A percentile compares a stretch with the other conserved stretches of the same genome.
phyloP scores from a whole-genome alignment of 2,329 filamentous ascomycete species.

The Clonostachys chloroleuca region DNA sequence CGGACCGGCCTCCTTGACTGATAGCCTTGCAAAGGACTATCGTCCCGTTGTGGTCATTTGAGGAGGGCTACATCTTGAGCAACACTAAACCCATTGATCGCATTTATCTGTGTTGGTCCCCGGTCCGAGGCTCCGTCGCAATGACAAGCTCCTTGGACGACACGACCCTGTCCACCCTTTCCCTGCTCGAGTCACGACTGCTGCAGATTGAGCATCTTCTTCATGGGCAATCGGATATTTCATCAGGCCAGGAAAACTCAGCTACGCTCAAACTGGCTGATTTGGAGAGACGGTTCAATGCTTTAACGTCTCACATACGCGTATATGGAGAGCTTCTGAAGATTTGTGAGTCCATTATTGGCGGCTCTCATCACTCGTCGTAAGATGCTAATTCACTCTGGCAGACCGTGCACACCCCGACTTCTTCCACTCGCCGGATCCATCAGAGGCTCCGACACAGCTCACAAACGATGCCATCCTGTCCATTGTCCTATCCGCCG shows the following conservation, averaged over 20 bases:
- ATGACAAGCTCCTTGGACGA: constrained; percentile 34
- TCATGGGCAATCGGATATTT: constrained; percentile 35
- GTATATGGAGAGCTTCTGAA: constrained; percentile 56
- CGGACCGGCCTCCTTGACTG: no score
- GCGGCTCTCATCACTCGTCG: not conserved
- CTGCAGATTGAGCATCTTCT: constrained; percentile 55
- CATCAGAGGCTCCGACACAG: constrained; percentile 43
- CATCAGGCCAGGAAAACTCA: constrained; percentile 27
- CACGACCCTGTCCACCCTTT: constrained; percentile 50
- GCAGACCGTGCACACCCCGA: constrained; percentile 49
- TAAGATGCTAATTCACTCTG: not conserved
- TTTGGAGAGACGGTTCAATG: constrained; percentile 48
- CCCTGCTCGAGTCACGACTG: constrained; percentile 54
- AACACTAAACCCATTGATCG: no score
- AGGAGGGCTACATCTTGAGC: no score
- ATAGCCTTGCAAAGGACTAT: no score
- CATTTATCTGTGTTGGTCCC: no score
- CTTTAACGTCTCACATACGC: constrained; percentile 43
- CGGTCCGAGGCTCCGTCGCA: no score
- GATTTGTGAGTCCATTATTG: constrained; percentile 40
- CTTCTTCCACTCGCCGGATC: constrained; percentile 44
- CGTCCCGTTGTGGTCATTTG: no score
- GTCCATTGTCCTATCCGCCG: constrained; percentile 51
- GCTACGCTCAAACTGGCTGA: constrained; percentile 39
- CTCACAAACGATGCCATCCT: constrained; percentile 46